Evolutionary conservation across 768 basidiomycete genomes (phyloP).

Genomic region (Tylopilus subfusipes): DNA sequence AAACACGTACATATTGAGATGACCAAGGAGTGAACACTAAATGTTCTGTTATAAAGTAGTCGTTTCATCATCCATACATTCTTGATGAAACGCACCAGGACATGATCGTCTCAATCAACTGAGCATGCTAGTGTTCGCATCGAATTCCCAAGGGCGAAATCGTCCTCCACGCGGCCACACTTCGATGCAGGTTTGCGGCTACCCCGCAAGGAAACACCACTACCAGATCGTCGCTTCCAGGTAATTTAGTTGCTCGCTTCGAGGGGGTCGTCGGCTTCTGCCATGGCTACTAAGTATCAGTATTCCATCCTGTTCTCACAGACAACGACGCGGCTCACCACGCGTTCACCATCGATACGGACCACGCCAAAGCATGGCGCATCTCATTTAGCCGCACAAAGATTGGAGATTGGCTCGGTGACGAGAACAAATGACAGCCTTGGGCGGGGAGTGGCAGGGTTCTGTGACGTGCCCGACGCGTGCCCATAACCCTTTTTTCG

Average conservation of each 20-base stretch:
- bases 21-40: conserved; percentile 2
- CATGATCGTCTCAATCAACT: neutral
- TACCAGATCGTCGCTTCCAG: neutral
- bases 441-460: neutral
- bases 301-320: neutral
- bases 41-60: neutral
- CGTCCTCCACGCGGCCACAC: neutral
- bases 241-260: conserved; percentile 1
- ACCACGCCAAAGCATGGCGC: conserved; percentile 21
- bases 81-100: conserved; percentile 7
- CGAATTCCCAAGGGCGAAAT: neutral
- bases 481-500: neutral
- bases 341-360: conserved; percentile 2
- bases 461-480: conserved; percentile 17
- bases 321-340: neutral
- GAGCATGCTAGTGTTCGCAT: neutral
- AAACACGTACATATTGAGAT: neutral
- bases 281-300: neutral
- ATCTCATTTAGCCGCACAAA: conserved; percentile 15
- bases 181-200: neutral
- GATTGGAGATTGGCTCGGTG: conserved; percentile 17
- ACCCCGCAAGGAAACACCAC: conserved; percentile 1
- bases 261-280: conserved; percentile 5
- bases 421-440: neutral
- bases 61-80: neutral